phyloP scores from a whole-genome alignment of 2,329 filamentous ascomycete species.

The Fusarium vanettenii region DNA sequence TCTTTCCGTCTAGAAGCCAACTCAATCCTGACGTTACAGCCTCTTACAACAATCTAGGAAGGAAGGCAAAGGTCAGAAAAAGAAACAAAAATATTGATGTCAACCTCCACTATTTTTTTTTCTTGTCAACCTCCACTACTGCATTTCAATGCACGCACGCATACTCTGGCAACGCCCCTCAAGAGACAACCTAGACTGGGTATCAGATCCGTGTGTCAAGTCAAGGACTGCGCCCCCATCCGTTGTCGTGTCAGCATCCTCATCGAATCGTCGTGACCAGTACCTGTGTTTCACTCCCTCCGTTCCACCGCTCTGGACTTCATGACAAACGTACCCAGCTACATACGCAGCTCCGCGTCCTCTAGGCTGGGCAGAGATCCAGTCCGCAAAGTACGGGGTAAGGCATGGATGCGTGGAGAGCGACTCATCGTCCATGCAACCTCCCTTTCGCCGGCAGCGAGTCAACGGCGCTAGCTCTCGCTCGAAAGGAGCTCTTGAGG shows the following conservation, averaged over 20 bases:
- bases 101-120: background rate
- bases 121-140: background rate
- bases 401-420: slow-evolving; percentile 14
- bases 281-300: slow-evolving; percentile 17
- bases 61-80: background rate
- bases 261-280: background rate
- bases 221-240: slow-evolving; percentile 1
- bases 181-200: slow-evolving; percentile 1
- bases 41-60: background rate
- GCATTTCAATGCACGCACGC: slow-evolving; percentile 4
- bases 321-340: slow-evolving; percentile 4
- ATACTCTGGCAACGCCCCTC: slow-evolving; percentile 9
- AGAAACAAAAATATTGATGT: background rate
- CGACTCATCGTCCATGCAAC: slow-evolving; percentile 33
- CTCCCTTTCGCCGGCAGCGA: slow-evolving; percentile 42
- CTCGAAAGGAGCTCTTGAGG: slow-evolving; percentile 43
- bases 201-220: slow-evolving; percentile 18
- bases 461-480: slow-evolving; percentile 38
- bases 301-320: slow-evolving; percentile 15
- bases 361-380: background rate
- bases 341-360: background rate
- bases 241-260: slow-evolving; percentile 11
- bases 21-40: background rate
- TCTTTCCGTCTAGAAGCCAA: slow-evolving; percentile 6
- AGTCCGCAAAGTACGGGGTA: slow-evolving; percentile 10